Conservation (phyloP, 2,329 filamentous ascomycete species). For the Apiospora koreana region DNA sequence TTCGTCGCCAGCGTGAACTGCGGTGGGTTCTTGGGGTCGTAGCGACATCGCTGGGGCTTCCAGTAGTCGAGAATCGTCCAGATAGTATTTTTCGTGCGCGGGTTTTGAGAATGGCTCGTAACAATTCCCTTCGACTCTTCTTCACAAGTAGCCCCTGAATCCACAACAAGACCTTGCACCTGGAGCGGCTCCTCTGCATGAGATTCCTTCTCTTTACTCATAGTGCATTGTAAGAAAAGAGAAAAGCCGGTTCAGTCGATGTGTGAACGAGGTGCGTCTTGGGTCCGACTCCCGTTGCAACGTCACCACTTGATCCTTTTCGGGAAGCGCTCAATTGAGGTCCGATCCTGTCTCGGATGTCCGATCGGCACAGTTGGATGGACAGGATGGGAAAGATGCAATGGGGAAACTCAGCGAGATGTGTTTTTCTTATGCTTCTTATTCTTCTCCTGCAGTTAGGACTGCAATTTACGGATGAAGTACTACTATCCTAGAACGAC, state of each 20-base stretch:
- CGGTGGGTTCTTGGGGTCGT: constrained; percentile 65
- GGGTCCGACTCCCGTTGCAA: not conserved
- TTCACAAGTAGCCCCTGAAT: not conserved
- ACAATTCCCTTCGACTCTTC: not conserved
- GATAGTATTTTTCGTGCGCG: not conserved
- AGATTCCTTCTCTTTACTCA: not conserved
- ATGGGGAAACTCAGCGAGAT: not conserved
- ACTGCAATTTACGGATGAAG: too few species aligned
- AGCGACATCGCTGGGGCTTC: constrained; percentile 68
- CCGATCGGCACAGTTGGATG: not conserved
- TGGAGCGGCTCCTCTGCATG: not conserved
- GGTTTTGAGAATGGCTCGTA: not conserved
- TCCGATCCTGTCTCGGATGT: constrained; percentile 4
- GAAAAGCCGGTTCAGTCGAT: not conserved
- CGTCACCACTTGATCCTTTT: not conserved
- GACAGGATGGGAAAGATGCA: not conserved
- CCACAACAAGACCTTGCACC: not conserved
- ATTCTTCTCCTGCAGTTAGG: too few species aligned
- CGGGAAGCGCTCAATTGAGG: not conserved
- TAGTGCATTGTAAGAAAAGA: not conserved
- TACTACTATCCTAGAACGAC: too few species aligned
- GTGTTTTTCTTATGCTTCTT: too few species aligned
- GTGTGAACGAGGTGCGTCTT: not conserved
- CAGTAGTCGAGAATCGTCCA: constrained; percentile 49
- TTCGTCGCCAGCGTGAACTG: constrained; percentile 70